phyloP scores from a whole-genome alignment of 257 asterid species.

The Plantago major region DNA sequence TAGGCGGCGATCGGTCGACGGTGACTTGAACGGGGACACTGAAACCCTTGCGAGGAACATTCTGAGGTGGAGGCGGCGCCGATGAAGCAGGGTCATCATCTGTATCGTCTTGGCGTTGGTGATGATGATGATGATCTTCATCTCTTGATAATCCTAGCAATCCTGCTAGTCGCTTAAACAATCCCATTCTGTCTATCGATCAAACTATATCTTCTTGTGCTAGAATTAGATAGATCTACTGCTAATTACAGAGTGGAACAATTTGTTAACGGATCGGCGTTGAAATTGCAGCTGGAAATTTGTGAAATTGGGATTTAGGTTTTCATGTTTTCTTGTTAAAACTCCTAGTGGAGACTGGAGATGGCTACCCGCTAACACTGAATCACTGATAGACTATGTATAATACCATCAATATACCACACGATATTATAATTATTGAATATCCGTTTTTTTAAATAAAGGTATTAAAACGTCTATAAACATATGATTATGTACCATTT shows the following conservation, averaged over 20 bases:
- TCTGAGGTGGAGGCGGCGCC: conserved; percentile 36
- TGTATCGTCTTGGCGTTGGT: conserved; percentile 26
- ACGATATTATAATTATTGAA: no score
- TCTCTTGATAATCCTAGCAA: conserved; percentile 55
- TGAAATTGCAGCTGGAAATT: background rate
- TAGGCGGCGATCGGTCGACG: conserved; percentile 49
- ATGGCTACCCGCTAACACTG: no score
- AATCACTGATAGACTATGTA: no score
- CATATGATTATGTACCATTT: no score
- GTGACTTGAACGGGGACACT: conserved; percentile 71
- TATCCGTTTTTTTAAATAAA: no score
- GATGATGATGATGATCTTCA: conserved; percentile 41
- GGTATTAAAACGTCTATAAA: no score
- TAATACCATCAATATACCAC: no score
- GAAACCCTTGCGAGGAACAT: conserved; percentile 60
- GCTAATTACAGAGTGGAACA: background rate
- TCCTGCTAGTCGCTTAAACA: conserved; percentile 47
- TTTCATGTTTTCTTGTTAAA: no score
- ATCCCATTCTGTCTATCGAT: conserved; percentile 34
- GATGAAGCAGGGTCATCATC: conserved; percentile 28
- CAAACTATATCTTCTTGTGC: no score
- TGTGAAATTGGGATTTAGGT: background rate
- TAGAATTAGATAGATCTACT: background rate
- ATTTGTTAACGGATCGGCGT: background rate
- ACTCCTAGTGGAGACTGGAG: no score